Percentiles rank a stretch among this genome's conserved stretches.
These are phyloP conservation scores for Amanita subjunquillea DNA, from an alignment of 768 basidiomycete species.

Conservation along the genomic window DNA sequence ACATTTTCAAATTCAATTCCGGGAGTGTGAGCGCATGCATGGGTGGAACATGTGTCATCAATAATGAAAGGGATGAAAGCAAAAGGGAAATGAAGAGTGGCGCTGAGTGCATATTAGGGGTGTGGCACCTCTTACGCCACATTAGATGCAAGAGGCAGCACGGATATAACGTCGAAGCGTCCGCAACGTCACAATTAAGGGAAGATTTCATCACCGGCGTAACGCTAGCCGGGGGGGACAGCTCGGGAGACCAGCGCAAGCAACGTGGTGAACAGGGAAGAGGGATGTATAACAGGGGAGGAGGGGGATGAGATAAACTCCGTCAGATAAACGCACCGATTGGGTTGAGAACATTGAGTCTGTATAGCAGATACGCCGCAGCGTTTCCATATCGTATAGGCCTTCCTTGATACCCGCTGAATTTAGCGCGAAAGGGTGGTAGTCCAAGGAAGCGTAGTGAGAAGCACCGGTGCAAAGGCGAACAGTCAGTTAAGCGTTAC, in stretches of 20 bases:
- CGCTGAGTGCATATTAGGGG: neutral
- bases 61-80: neutral
- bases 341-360: conserved; percentile 72
- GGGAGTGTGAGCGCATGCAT: neutral
- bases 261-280: neutral
- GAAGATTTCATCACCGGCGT: neutral
- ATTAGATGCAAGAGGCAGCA: neutral
- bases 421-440: conserved; percentile 5
- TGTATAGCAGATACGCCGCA: conserved; percentile 84
- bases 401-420: conserved; percentile 92
- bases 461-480: neutral
- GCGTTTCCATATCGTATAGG: conserved; percentile 73
- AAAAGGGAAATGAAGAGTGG: neutral
- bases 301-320: conserved; percentile 3
- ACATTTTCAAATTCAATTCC: neutral
- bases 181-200: neutral
- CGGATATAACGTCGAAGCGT: neutral
- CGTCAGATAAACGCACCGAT: conserved; percentile 36
- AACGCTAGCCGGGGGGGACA: neutral
- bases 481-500: conserved; percentile 7
- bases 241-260: neutral
- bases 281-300: neutral
- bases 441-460: neutral
- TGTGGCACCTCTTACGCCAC: neutral
- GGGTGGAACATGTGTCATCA: neutral